Percentiles rank a stretch among this genome's conserved stretches.
Evolutionary conservation across 371 early-diverging fungal species (phyloP).

Genomic region (Haplosporangium sp.): DNA sequence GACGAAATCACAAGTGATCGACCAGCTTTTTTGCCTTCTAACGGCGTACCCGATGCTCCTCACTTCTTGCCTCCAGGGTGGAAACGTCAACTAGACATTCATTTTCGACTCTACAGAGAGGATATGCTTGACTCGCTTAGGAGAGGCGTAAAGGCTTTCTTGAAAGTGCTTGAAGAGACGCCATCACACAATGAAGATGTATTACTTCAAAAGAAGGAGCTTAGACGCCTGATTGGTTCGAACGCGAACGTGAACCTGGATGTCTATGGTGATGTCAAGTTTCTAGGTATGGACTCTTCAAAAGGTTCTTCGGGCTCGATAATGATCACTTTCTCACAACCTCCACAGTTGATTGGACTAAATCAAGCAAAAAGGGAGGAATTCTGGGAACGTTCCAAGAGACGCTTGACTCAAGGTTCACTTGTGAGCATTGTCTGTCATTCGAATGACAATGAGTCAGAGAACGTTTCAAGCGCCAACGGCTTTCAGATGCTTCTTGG

Average conservation of each 20-base stretch:
- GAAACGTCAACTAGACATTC: slow-evolving; percentile 61
- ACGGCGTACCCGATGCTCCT: slow-evolving; percentile 42
- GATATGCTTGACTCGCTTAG: slow-evolving; percentile 58
- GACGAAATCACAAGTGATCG: slow-evolving; percentile 48
- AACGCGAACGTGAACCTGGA: slow-evolving; percentile 38
- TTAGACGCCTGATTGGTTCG: slow-evolving; percentile 24
- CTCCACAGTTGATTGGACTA: slow-evolving; percentile 4
- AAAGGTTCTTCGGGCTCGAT: slow-evolving; percentile 26
- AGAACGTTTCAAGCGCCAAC: not conserved
- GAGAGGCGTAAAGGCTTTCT: slow-evolving; percentile 34
- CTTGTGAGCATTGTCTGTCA: slow-evolving; percentile 57
- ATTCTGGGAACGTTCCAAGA: slow-evolving; percentile 54
- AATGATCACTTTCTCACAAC: slow-evolving; percentile 40
- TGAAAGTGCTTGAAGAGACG: slow-evolving; percentile 14
- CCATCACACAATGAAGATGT: slow-evolving; percentile 12
- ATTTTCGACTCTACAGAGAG: slow-evolving; percentile 67
- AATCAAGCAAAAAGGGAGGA: slow-evolving; percentile 16
- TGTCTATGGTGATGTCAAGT: slow-evolving; percentile 49
- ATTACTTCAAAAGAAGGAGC: slow-evolving; percentile 34
- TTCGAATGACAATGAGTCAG: not conserved
- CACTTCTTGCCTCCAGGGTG: slow-evolving; percentile 60
- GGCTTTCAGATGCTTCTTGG: slow-evolving; percentile 55
- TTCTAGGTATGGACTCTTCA: slow-evolving; percentile 27
- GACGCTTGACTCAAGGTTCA: slow-evolving; percentile 56
- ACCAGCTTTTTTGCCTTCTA: slow-evolving; percentile 58